Base-by-base conservation (phyloP, 345 rosid genomes). In the Viola odorata region DNA sequence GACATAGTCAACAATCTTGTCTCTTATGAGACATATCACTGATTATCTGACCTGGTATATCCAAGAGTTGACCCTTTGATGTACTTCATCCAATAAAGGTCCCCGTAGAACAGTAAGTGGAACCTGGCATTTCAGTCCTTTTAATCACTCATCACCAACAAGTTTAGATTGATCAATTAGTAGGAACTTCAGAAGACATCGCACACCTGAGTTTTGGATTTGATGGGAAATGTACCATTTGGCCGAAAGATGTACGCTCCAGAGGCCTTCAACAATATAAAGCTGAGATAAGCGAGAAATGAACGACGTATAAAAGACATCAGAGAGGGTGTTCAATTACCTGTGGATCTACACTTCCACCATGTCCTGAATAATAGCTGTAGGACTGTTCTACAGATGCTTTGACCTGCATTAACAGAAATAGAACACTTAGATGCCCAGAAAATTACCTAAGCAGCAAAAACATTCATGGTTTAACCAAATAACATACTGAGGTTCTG, bases 181-280 rank as follows among this genome's bases (percentile, higher is more conserved):
- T 17, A 39, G 50, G 59, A 32, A 55, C 9, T 53, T 44, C 39
- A 51, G 54, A 45, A 38, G 48, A 49, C 32, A 15, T 44, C 1
- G 0, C 16, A 6, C 52, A 72, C 76, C 76, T 72, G 67, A 5
- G 58, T 62, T 37, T 56, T 41, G 7, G 57, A 52, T 54, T 41
- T 47, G n/a, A 16, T 45, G 15, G 89, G 78, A 75, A 44, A 75
- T 45, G 77, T 68, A 50, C 76, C 74, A 80, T 91, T 88, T 59
- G 96, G 95, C 62, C 96, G 96, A 65, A 91, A 91, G 59, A 91
- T 85, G 67, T 91, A 91, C 61, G 98, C 98, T 76, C 98, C 98
- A 42, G 96, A 89, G 52, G 96, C 96, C 98, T 91, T 67, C 69
- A 74, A 53, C 10, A 74, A 47, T 47, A 3, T 39, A 15, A 37